These are phyloP conservation scores for Diatrype stigma DNA, from an alignment of 2,329 filamentous ascomycete species.

Conservation along the genomic window DNA sequence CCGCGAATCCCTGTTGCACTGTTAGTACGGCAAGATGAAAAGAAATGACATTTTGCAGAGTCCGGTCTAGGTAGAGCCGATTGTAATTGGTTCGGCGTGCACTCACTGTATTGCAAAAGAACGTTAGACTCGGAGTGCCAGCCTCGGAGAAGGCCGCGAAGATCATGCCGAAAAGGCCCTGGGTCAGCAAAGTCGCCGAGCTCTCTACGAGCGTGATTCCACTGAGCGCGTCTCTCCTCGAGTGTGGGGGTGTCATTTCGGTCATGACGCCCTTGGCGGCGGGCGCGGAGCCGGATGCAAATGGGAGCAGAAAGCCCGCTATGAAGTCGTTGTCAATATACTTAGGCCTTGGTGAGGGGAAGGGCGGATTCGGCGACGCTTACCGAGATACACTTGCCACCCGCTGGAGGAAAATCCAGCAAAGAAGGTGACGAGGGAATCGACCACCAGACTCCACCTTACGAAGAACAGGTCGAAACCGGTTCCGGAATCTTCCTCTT, in stretches of 20 bases:
- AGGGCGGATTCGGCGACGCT: constrained; percentile 8
- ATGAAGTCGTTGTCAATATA: background rate
- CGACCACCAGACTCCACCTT: constrained; percentile 60
- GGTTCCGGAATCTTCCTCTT: constrained; percentile 25
- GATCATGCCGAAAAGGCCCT: constrained; percentile 62
- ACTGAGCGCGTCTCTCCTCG: constrained; percentile 62
- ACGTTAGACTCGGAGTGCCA: constrained; percentile 58
- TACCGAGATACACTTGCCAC: constrained; percentile 66
- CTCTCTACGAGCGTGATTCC: constrained; percentile 69
- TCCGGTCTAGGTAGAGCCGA: background rate
- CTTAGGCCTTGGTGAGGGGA: background rate
- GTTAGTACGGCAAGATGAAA: constrained; percentile 8
- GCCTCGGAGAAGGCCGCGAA: constrained; percentile 60
- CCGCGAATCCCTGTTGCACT: constrained; percentile 43
- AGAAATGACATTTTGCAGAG: background rate
- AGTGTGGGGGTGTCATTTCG: constrained; percentile 60
- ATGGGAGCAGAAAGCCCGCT: constrained; percentile 61
- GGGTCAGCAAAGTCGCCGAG: constrained; percentile 59
- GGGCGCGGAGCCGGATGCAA: constrained; percentile 65
- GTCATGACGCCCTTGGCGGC: constrained; percentile 71
- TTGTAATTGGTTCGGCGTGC: constrained; percentile 4
- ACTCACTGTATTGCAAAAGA: constrained; percentile 63
- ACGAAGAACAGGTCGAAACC: constrained; percentile 65
- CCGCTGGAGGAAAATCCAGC: constrained; percentile 57
- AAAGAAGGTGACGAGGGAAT: constrained; percentile 60